Evolutionary conservation across 768 basidiomycete species (phyloP).

Genomic region (Xerocomellus amylosporus): DNA sequence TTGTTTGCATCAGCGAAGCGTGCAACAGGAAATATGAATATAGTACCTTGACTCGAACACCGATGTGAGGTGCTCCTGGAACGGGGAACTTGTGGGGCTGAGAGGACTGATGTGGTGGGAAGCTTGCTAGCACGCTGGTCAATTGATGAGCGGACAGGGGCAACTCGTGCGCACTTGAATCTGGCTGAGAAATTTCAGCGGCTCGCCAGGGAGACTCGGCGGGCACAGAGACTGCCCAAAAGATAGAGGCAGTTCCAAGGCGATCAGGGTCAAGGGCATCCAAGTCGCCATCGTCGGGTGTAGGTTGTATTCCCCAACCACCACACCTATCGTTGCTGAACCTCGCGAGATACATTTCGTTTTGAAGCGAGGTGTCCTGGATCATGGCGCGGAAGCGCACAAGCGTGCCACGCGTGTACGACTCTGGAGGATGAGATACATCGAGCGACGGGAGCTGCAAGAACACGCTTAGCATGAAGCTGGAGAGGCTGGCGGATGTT

Average conservation of each 20-base stretch:
- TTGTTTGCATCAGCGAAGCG: slow-evolving; percentile 27
- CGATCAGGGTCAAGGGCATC: slow-evolving; percentile 41
- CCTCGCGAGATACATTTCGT: slow-evolving; percentile 67
- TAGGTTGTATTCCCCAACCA: slow-evolving; percentile 68
- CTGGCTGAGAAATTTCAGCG: slow-evolving; percentile 27
- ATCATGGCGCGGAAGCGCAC: slow-evolving; percentile 77
- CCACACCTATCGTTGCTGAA: slow-evolving; percentile 46
- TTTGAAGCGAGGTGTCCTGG: slow-evolving; percentile 74
- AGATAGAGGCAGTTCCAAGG: slow-evolving; percentile 57
- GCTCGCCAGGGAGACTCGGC: slow-evolving; percentile 61
- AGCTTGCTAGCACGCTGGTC: slow-evolving; percentile 18
- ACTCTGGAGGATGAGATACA: slow-evolving; percentile 45
- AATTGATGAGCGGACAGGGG: neutral
- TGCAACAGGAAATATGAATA: neutral
- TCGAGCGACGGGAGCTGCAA: slow-evolving; percentile 58
- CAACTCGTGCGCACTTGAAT: slow-evolving; percentile 17
- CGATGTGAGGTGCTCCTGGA: slow-evolving; percentile 53
- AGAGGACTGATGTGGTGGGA: slow-evolving; percentile 25
- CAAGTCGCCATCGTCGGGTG: slow-evolving; percentile 15
- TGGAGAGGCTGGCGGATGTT: slow-evolving; percentile 6
- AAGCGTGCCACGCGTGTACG: slow-evolving; percentile 50
- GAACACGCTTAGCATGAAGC: neutral
- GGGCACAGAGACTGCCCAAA: slow-evolving; percentile 78
- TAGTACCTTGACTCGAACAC: slow-evolving; percentile 66
- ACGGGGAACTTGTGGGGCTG: slow-evolving; percentile 66